Conservation (phyloP, 495 filamentous ascomycete species). For the Bacidia gigantensis region DNA sequence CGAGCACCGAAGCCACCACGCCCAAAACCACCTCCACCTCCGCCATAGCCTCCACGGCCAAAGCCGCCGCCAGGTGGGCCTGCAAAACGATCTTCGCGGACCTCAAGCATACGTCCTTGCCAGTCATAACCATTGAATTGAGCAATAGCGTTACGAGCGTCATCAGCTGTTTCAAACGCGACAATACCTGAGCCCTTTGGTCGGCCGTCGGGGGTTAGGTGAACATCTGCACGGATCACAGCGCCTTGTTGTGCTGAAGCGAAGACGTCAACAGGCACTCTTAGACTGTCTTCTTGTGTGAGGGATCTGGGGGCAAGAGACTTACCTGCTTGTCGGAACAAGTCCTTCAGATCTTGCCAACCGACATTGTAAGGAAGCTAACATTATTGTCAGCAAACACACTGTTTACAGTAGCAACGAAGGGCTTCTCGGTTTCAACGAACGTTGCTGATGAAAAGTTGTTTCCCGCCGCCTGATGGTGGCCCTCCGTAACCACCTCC, state of each 20-base stretch:
- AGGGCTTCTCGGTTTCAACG: slow-evolving; percentile 36
- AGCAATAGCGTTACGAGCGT: slow-evolving; percentile 86
- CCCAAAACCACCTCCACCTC: slow-evolving; percentile 36
- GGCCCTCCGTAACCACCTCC: slow-evolving; percentile 36
- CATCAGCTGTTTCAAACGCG: slow-evolving; percentile 85
- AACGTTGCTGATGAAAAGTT: slow-evolving; percentile 97
- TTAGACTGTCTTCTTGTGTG: slow-evolving; percentile 22
- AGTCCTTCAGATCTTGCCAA: slow-evolving; percentile 98
- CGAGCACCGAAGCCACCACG: slow-evolving; percentile 30
- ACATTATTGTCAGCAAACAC: slow-evolving; percentile 19
- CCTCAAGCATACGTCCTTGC: slow-evolving; percentile 87
- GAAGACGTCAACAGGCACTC: slow-evolving; percentile 23
- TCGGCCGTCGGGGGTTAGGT: slow-evolving; percentile 79
- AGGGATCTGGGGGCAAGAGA: slow-evolving; percentile 17
- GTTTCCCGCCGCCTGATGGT: slow-evolving; percentile 51
- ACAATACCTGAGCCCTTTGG: slow-evolving; percentile 94
- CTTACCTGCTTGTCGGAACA: slow-evolving; percentile 97
- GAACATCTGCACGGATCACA: slow-evolving; percentile 92
- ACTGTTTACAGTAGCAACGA: slow-evolving; percentile 10
- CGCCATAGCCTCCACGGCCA: slow-evolving; percentile 33
- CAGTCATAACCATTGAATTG: slow-evolving; percentile 99
- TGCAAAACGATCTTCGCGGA: slow-evolving; percentile 93
- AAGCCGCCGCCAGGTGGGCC: slow-evolving; percentile 39
- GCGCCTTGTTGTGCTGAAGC: slow-evolving; percentile 55
- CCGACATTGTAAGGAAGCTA: slow-evolving; percentile 96